Evolutionary conservation across 2,329 filamentous ascomycete species (phyloP).

Genomic region (Clarireedia monteithiana): DNA sequence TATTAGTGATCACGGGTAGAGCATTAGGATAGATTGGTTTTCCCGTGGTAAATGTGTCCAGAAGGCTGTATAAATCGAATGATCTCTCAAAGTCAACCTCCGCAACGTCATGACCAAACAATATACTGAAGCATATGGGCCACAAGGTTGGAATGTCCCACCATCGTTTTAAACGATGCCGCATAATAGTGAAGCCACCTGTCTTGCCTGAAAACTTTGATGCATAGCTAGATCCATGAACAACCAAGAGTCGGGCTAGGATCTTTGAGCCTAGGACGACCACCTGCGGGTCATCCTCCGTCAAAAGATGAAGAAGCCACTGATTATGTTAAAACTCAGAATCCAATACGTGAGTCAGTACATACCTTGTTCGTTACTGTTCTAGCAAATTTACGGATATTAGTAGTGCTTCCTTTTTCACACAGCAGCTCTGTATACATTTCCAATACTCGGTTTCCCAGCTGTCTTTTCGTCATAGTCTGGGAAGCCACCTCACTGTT

Average conservation of each 20-base stretch:
- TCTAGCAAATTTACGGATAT: conserved; percentile 81
- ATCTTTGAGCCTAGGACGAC: conserved; percentile 77
- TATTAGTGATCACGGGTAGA: conserved; percentile 69
- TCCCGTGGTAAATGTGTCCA: conserved; percentile 63
- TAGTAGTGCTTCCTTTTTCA: conserved; percentile 56
- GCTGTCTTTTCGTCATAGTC: conserved; percentile 54
- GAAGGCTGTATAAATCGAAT: conserved; percentile 66
- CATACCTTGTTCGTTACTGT: conserved; percentile 90
- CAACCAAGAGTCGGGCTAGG: conserved; percentile 72
- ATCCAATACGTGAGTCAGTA: not conserved
- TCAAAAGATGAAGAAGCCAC: conserved; percentile 88
- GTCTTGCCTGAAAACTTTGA: conserved; percentile 85
- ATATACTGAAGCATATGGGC: conserved; percentile 79
- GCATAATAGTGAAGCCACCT: conserved; percentile 82
- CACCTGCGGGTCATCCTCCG: conserved; percentile 76
- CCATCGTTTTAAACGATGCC: conserved; percentile 72
- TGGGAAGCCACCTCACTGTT: conserved; percentile 29
- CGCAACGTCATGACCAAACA: conserved; percentile 78
- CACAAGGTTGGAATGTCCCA: conserved; percentile 82
- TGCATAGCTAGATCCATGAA: conserved; percentile 73
- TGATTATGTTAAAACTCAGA: conserved; percentile 35
- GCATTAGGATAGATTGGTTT: conserved; percentile 70
- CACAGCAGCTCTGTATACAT: conserved; percentile 76
- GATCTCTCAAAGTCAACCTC: conserved; percentile 64
- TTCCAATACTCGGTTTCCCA: conserved; percentile 67